A percentile compares a stretch with the other conserved stretches of the same genome.
Conservation (phyloP, 2,329 filamentous ascomycete genomes). For the Cadophora sp. region DNA sequence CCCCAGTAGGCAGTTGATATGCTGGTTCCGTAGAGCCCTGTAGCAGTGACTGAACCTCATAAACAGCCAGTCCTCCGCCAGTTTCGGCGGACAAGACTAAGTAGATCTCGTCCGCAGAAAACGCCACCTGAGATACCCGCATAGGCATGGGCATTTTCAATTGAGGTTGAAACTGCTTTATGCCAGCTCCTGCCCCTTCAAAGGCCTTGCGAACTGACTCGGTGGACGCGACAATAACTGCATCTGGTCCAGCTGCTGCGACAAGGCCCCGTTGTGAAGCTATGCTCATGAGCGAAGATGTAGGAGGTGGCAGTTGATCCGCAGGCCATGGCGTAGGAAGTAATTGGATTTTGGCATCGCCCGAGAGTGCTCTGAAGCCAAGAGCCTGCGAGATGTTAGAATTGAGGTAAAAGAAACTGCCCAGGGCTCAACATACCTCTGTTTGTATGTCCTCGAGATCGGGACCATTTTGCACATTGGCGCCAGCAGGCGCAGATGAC, state of each 20-base stretch:
- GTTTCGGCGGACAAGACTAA: slow-evolving; percentile 83
- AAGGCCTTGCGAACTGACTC: slow-evolving; percentile 81
- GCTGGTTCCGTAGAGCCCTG: slow-evolving; percentile 70
- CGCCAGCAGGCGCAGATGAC: slow-evolving; percentile 50
- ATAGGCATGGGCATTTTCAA: slow-evolving; percentile 74
- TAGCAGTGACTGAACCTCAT: slow-evolving; percentile 73
- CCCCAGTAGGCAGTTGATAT: slow-evolving; percentile 80
- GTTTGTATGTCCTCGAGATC: slow-evolving; percentile 82
- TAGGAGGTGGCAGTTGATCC: slow-evolving; percentile 69
- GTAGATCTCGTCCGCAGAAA: slow-evolving; percentile 87
- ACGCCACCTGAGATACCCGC: slow-evolving; percentile 85
- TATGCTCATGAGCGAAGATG: slow-evolving; percentile 83
- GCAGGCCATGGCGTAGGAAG: slow-evolving; percentile 79
- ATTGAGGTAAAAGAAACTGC: not conserved
- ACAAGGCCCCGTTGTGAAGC: slow-evolving; percentile 81
- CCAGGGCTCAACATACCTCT: slow-evolving; percentile 63
- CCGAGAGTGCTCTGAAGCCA: slow-evolving; percentile 80
- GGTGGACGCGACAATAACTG: slow-evolving; percentile 77
- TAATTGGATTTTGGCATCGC: slow-evolving; percentile 81
- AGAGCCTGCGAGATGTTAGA: slow-evolving; percentile 59
- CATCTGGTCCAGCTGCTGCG: slow-evolving; percentile 85
- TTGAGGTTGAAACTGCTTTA: slow-evolving; percentile 76
- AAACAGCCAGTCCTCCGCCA: slow-evolving; percentile 83
- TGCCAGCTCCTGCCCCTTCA: slow-evolving; percentile 60
- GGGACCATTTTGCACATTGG: slow-evolving; percentile 58